These are phyloP conservation scores for Pythium scleroteichum DNA, from an alignment of 352 stramenopile species.

Conservation along the genomic window DNA sequence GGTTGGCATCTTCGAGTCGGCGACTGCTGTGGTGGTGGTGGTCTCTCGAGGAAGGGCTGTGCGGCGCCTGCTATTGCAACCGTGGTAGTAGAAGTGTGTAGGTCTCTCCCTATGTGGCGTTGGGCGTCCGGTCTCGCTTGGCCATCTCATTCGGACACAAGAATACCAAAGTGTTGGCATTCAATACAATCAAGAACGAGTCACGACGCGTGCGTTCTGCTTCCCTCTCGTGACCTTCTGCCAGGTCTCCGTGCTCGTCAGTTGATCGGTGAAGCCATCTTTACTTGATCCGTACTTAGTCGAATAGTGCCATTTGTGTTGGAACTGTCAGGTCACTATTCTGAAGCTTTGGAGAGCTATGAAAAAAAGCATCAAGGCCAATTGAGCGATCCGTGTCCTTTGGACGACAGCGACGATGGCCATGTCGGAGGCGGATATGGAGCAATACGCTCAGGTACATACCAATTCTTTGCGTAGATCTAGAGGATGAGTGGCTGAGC, in stretches of 20 bases:
- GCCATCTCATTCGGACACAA: conserved; percentile 20
- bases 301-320: conserved; percentile 4
- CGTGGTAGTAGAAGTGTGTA: conserved; percentile 4
- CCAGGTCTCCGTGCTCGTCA: conserved; percentile 4
- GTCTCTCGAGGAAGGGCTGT: neutral
- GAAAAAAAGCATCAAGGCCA: neutral
- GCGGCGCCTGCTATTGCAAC: conserved; percentile 4
- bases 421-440: conserved; percentile 65
- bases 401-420: conserved; percentile 18
- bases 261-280: neutral
- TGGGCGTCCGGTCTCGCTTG: neutral
- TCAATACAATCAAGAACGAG: conserved; percentile 51
- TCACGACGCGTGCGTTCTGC: conserved; percentile 14
- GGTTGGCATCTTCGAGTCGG: conserved; percentile 5
- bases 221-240: conserved; percentile 21
- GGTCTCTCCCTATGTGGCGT: neutral
- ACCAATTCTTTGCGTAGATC: neutral
- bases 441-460: conserved; percentile 74
- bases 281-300: conserved; percentile 13
- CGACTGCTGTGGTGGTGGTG: conserved; percentile 14
- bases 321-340: neutral
- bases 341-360: too few species aligned
- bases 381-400: conserved; percentile 14
- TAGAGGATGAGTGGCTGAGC: neutral
- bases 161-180: conserved; percentile 44